Base-by-base conservation (phyloP, 2,329 filamentous ascomycete genomes). In the Ophiostoma novo-ulmi region DNA sequence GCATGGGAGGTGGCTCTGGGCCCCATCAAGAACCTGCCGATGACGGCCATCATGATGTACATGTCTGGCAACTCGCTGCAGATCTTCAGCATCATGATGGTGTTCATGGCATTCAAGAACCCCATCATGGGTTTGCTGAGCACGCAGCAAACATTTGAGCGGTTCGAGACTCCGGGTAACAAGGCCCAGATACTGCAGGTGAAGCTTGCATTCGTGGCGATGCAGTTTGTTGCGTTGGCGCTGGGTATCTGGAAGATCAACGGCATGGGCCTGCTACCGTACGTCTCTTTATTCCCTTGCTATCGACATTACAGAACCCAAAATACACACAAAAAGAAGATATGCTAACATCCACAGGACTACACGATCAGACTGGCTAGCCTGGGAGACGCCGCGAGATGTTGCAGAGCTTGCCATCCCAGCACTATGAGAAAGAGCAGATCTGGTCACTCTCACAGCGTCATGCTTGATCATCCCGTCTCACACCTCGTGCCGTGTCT, bases 11-110 rank as follows among this genome's bases (percentile, higher is more conserved):
- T 99, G 64, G 94, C 95, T 61, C 88, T 99, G 67, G 94, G 91
- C 1, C 95, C 95, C 0, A 90, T 95, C 73, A 99, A 99, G 83
- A 89, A 91, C 78, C 85, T 99, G 66, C 95, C 95, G 71, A 99
- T 99, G 95, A 98, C 96, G 71, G 94, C 90, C 74, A 94, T 99
- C 79, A 97, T 97, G 89, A 98, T 98, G 93, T 99, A 99, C 86
- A 99, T 99, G 95, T 96, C 94, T 41, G 95, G 95, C 77, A 99
- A 98, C 82, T 93, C 92, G 73, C 87, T 99, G 66, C 95, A 99
- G 80, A 98, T 99, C 75, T 99, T 99, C 84, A 96, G 91, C 81
- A 98, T 99, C 81, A 98, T 98, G 93, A 99, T 98, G 94, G 94
- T 98, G 22, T 94, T 94, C 77, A 98, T 97, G 91, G 89, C 97